These are phyloP conservation scores for Leptomonas pyrrhocoris DNA, from an alignment of 208 protist species.

Conservation along the genomic window DNA sequence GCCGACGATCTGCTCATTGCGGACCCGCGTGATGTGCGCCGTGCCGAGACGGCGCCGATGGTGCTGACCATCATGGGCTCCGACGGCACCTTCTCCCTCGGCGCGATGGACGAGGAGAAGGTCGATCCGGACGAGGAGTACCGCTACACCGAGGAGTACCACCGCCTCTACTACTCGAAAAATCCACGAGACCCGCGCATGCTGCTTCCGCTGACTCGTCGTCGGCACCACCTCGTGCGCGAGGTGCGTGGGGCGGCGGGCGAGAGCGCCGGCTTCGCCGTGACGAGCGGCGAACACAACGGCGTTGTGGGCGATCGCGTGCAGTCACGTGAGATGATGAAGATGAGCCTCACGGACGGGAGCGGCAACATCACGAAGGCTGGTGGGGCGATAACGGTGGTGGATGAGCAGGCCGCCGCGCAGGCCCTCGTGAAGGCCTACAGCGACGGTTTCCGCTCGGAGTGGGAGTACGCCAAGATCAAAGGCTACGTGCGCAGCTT, in stretches of 20 bases:
- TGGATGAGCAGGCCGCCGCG: constrained; percentile 8
- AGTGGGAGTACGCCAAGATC: constrained; percentile 75
- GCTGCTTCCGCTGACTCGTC: constrained; percentile 66
- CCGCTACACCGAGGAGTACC: constrained; percentile 84
- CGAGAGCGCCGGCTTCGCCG: constrained; percentile 11
- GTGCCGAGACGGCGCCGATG: constrained; percentile 80
- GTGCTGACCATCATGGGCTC: constrained; percentile 67
- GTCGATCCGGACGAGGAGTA: constrained; percentile 74
- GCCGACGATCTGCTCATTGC: constrained; percentile 42
- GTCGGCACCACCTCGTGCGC: constrained; percentile 27
- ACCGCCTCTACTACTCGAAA: constrained; percentile 78
- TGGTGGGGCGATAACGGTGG: background rate
- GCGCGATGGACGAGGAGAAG: constrained; percentile 48
- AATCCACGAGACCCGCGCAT: constrained; percentile 82
- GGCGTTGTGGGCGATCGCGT: constrained; percentile 24
- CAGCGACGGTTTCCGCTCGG: constrained; percentile 46
- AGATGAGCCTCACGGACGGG: background rate
- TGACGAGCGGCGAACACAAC: constrained; percentile 22
- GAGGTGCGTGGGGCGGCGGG: constrained; percentile 8
- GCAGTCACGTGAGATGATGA: background rate
- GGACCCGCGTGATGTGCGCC: constrained; percentile 67
- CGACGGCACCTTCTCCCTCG: constrained; percentile 56
- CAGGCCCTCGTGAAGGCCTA: constrained; percentile 39
- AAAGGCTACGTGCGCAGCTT: constrained; percentile 87
- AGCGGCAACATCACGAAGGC: constrained; percentile 6